phyloP scores from a whole-genome alignment of 306 rosid species.

The Medicago arabica region DNA sequence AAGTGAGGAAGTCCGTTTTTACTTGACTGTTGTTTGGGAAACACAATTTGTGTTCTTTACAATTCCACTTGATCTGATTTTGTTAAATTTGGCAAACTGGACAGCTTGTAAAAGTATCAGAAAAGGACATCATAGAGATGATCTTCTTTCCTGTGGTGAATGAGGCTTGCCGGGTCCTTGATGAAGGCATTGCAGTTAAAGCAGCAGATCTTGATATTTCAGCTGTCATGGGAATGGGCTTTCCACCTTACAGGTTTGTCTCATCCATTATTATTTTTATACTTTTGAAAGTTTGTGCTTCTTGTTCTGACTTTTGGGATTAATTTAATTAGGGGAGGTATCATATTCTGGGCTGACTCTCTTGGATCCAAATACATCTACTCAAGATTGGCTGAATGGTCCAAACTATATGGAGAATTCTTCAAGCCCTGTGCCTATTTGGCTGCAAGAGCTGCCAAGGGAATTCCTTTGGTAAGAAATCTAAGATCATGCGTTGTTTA shows the following conservation, averaged over 20 bases:
- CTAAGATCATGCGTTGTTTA: conserved; percentile 25
- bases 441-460: conserved; percentile 94
- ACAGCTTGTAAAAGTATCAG: conserved; percentile 77
- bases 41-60: neutral
- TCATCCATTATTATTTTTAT: neutral
- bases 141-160: conserved; percentile 94
- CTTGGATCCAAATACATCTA: conserved; percentile 87
- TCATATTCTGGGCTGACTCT: conserved; percentile 92
- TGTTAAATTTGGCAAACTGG: conserved; percentile 36
- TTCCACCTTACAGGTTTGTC: conserved; percentile 92
- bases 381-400: conserved; percentile 83
- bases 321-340: conserved; percentile 80
- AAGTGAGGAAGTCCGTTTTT: neutral
- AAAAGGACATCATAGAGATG: conserved; percentile 90
- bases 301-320: conserved; percentile 35
- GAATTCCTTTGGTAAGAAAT: conserved; percentile 75
- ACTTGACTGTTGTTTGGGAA: conserved; percentile 14
- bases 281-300: neutral
- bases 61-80: conserved; percentile 28
- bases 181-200: conserved; percentile 91
- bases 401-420: conserved; percentile 76
- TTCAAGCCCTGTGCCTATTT: conserved; percentile 90
- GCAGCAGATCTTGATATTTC: conserved; percentile 92
- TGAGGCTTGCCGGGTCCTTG: conserved; percentile 95
- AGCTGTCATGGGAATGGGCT: conserved; percentile 93